Evolutionary conservation across 441 rosid species (phyloP), one percentile per base, ranked within the genome.

Genomic region (Croton setiger): DNA sequence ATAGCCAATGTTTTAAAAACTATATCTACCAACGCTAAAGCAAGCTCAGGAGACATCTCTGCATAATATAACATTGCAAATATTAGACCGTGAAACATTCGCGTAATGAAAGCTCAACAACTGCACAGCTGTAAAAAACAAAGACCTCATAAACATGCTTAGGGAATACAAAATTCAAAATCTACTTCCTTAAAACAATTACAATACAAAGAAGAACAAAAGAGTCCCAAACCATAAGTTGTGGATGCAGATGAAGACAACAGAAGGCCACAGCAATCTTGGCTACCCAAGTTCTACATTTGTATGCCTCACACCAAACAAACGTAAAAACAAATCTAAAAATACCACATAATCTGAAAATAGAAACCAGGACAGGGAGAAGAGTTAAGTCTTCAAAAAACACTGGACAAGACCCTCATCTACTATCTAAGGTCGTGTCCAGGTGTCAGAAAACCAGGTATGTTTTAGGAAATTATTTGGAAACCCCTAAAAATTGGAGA

Each of bases 31-130:
- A 96, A 78, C 64, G 63, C 70, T 51, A 83, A 63, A 2, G 85
- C 82, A 71, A 81, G 23, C 63, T 96, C 98, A 17, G 88, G 62
- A 59, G 88, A 69, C 85, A 89, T 81, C 78, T 83, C 99, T 96
- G 97, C 84, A 82, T 36, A 64, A 12, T 57, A 55, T 51, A 59
- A 49, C 52, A 56, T 60, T 37, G 55, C 53, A 68, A 47, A 63
- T 12, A 37, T 52, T 75, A 65, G 43, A 60, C 71, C 39, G 78
- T 65, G 35, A 39, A n/a, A 72, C 7, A 47, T 33, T 20, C 23
- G 15, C 12, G 64, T 14, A 3, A 53, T 17, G 36, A 5, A 4
- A 63, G 13, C 14, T 14, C 31, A 5, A 9, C 44, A 45, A 37
- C 11, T 62, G 18, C 41, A 5, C 17, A 65, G 48, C 13, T 45